Base-by-base conservation (phyloP, 169 alveolate genomes). In the Plasmodium berghei region DNA sequence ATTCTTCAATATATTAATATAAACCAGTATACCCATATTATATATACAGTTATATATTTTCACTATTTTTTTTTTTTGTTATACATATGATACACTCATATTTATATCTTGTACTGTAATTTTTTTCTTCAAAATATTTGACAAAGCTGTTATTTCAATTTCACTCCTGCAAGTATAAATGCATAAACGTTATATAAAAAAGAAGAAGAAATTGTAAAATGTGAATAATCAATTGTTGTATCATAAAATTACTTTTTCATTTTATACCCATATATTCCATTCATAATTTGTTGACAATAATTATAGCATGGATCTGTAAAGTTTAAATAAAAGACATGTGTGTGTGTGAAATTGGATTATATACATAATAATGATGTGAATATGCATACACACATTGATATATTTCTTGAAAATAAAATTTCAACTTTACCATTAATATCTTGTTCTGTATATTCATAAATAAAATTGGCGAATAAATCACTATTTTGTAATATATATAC, bases 101-200 rank as follows among this genome's bases (percentile, higher is more conserved):
- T 80, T 80, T 52, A 67, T 62, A 18, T 80, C 90, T 42, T 67
- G 69, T 52, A 80, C 90, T 0, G 90, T 80, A 62, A 80, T 80
- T 80, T 80, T 80, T 42, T 64, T 80, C 49, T 80, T 20, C 45
- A 80, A 24, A 3, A 80, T 80, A 42, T 52, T 80, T 61, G 90
- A 80, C 9, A 80, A 54, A 10, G 90, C 90, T n/a, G 45, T 80
- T 59, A 80, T 80, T 80, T 80, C 90, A 16, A 80, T 80, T 80
- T 80, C 90, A 63, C 90, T 80, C 72, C 90, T 80, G 46, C 16
- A 61, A 45, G 49, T 20, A 8, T 12, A 58, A 9, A 54, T 55
- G 20, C 9, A 58, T 10, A 67, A 67, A 9, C 6, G 61, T 48
- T 12, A 67, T 16, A 52, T 5, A 14, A 48, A 16, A 63, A 71